Base-by-base conservation (phyloP, 2,329 filamentous ascomycete genomes). In the Ophiostoma tasmaniense region DNA sequence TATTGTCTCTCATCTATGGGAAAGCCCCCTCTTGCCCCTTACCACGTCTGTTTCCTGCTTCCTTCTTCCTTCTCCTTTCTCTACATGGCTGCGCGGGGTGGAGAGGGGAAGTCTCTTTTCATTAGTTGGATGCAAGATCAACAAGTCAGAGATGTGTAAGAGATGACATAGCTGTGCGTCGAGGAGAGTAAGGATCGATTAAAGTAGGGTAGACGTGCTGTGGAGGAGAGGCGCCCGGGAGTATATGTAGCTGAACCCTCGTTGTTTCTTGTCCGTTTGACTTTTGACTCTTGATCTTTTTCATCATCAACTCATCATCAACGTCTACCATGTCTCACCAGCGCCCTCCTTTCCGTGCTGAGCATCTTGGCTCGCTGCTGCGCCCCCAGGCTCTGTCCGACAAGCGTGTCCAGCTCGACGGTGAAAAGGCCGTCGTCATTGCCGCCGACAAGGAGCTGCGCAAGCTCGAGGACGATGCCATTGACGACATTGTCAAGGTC, bases 281-380 rank as follows among this genome's bases (percentile, higher is more conserved):
- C n/a, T 62, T 30, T 11, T 39, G 11, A 14, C 50, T 62, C 17
- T n/a, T 39, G 37, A 64, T n/a, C 52, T 50, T 35, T 22, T 4
- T 42, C 11, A 13, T 13, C 11, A 2, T 61, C 7, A n/a, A 45
- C 20, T 5, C 42, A 33, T 35, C 5, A 11, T 7, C 3, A 20
- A 37, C 30, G 22, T 71, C 1, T 17, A 62, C 13, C 33, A 72
- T 72, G 70, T 42, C 72, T 33, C 71, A 72, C 64, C 74, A 75
- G 55, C 71, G 74, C 45, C 80, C 80, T 25, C 90, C 90, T 39
- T 92, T 91, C 81, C 84, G 90, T 74, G 90, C 90, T 66, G 90
- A 92, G 82, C 90, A 92, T 74, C 82, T 91, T 74, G 90, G 90
- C 73, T 91, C 89, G 17, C 82, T 92, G 39, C 84, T 92, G 61